Evolutionary conservation across 2,329 filamentous ascomycete genomes (phyloP).

Genomic region (Sclerotinia minor): DNA sequence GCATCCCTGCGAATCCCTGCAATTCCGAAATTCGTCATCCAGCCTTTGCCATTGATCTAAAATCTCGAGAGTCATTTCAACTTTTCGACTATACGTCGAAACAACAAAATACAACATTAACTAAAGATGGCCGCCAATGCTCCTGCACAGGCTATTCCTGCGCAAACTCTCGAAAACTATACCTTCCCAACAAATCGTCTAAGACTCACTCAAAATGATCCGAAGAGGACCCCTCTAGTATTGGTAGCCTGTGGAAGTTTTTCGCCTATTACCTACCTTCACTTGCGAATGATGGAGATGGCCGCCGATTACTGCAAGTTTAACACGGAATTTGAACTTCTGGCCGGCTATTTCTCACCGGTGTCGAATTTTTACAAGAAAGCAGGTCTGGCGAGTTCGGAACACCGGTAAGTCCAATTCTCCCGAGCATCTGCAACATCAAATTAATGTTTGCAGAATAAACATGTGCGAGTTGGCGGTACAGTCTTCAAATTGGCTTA

Average conservation of each 20-base stretch:
- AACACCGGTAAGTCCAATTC: slow-evolving; percentile 57
- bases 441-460: slow-evolving; percentile 49
- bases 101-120: background rate
- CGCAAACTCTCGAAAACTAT: slow-evolving; percentile 47
- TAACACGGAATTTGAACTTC: slow-evolving; percentile 76
- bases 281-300: slow-evolving; percentile 87
- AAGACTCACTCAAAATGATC: slow-evolving; percentile 55
- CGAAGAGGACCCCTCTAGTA: slow-evolving; percentile 61
- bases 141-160: slow-evolving; percentile 28
- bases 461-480: slow-evolving; percentile 86
- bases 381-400: slow-evolving; percentile 70
- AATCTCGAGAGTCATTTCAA: background rate
- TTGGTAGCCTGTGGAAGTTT: slow-evolving; percentile 72
- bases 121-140: slow-evolving; percentile 29
- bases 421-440: too few species aligned
- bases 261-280: slow-evolving; percentile 73
- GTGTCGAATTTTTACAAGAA: slow-evolving; percentile 67
- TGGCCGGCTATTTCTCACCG: slow-evolving; percentile 84
- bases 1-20: slow-evolving; percentile 5
- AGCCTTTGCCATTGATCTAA: slow-evolving; percentile 9
- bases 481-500: slow-evolving; percentile 74
- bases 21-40: slow-evolving; percentile 24
- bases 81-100: background rate
- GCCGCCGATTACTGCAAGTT: slow-evolving; percentile 68
- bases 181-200: slow-evolving; percentile 61